Base-by-base conservation (phyloP, 345 rosid genomes). In the Syzygium aqueum region DNA sequence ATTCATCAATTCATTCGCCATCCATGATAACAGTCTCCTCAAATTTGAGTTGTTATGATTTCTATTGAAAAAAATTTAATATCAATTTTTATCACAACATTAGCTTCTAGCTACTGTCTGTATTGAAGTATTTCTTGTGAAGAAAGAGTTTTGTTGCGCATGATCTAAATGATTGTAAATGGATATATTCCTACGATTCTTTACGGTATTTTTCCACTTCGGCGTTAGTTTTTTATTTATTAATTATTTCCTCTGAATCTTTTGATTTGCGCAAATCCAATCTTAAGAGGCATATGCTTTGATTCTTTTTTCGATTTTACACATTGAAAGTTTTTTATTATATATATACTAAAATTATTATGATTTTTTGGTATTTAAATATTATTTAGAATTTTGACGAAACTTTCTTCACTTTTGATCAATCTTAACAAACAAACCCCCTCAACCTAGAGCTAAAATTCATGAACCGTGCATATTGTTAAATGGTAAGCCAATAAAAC, bases 121-220 rank as follows among this genome's bases (percentile, higher is more conserved):
- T 13, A 61, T 3, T 61, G 0, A n/a, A 61, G 8, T 61, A 27
- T 61, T n/a, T 61, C 2, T 27, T 2, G 19, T 13, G 17, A 27
- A 3, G 8, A n/a, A 61, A 13, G 8, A n/a, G 19, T 61, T n/a
- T 14, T 17, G 15, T 61, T 2, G 0, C 0, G 13, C 4, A 0
- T n/a, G 8, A 61, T 61, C 17, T 13, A 6, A 61, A 13, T 5
- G 6, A 19, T 3, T 2, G 9, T 1, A 61, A 61, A 59, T 59
- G 8, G 30, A 59, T 59, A 59, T 59, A 59, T 59, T 27, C 67
- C 67, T 59, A 11, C 3, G 0, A 11, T 11, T 25, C 13, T 27
- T 15, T 7, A 14, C 0, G 3, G 0, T 2, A 0, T 1, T 61
- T 61, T 61, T 14, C 73, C n/a, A n/a, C 73, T 13, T 61, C 2